Conservation (phyloP, 148 eudicot species). For the Linanthus parryae region DNA sequence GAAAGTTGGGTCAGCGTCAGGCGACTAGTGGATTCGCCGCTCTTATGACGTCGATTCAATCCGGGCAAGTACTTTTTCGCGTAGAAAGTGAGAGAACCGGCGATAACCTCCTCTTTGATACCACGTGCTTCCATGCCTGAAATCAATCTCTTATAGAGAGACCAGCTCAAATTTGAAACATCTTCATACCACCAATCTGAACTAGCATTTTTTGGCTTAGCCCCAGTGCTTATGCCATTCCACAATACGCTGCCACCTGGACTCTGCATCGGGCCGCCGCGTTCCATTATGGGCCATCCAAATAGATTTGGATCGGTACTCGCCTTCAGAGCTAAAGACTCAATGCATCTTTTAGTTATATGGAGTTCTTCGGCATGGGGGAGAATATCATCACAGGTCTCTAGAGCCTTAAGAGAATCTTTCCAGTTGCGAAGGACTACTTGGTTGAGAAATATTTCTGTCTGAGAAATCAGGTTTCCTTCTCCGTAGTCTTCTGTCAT, state of each 20-base stretch:
- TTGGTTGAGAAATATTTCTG: conserved; percentile 25
- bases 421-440: conserved; percentile 30
- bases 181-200: conserved; percentile 52
- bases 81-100: conserved; percentile 35
- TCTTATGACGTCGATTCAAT: conserved; percentile 4
- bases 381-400: conserved; percentile 29
- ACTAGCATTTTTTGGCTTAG: conserved; percentile 10
- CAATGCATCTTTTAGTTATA: conserved; percentile 35
- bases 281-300: conserved; percentile 22
- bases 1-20: conserved; percentile 13
- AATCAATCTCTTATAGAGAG: conserved; percentile 32
- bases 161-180: conserved; percentile 28
- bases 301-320: conserved; percentile 25
- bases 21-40: conserved; percentile 8
- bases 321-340: conserved; percentile 29
- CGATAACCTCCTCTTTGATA: conserved; percentile 24
- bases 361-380: conserved; percentile 39
- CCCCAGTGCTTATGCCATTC: conserved; percentile 31
- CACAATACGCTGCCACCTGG: conserved; percentile 18
- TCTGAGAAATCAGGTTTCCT: conserved; percentile 32
- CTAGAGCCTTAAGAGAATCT: conserved; percentile 32
- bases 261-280: conserved; percentile 15
- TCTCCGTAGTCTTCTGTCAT: conserved; percentile 45
- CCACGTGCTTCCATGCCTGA: conserved; percentile 25
- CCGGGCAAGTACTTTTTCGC: conserved; percentile 39